Evolutionary conservation across 495 filamentous ascomycete genomes (phyloP).

Genomic region (Penicillium egyptiacum): DNA sequence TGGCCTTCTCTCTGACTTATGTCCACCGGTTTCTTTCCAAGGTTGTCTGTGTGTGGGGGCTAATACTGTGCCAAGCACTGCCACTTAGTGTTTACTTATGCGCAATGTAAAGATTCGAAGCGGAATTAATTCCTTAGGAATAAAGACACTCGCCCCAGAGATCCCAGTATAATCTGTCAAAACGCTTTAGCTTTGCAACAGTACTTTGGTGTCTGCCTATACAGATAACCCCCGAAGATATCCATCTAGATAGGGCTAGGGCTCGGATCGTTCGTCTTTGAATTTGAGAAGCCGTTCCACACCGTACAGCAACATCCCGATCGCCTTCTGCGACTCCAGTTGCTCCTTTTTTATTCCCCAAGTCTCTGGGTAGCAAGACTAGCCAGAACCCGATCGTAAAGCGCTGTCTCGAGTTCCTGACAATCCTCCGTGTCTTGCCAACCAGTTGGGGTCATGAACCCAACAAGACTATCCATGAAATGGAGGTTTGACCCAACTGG

Average conservation of each 20-base stretch:
- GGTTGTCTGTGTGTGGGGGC: no score
- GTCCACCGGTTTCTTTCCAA: no score
- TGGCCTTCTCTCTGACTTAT: no score
- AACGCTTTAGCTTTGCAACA: no score
- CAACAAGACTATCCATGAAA: constrained; percentile 15
- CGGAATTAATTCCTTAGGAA: no score
- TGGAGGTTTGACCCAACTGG: constrained; percentile 13
- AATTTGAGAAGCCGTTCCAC: constrained; percentile 23
- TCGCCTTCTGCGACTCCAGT: constrained; percentile 18
- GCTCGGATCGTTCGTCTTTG: constrained; percentile 20
- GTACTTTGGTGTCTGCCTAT: no score
- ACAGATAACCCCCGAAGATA: constrained; percentile 16
- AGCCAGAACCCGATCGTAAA: constrained; percentile 16
- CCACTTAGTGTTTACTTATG: no score
- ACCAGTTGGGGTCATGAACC: constrained; percentile 12
- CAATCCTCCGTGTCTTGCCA: constrained; percentile 16
- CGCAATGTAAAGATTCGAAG: no score
- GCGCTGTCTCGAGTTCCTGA: constrained; percentile 12
- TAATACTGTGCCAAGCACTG: no score
- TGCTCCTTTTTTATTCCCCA: constrained; percentile 14
- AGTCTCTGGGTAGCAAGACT: constrained; percentile 14
- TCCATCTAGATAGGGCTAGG: constrained; percentile 20
- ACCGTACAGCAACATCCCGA: constrained; percentile 18
- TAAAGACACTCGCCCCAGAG: no score
- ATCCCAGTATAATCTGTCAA: no score